Base-by-base conservation (phyloP, 2,329 filamentous ascomycete species). In the Cladosporium phlei region DNA sequence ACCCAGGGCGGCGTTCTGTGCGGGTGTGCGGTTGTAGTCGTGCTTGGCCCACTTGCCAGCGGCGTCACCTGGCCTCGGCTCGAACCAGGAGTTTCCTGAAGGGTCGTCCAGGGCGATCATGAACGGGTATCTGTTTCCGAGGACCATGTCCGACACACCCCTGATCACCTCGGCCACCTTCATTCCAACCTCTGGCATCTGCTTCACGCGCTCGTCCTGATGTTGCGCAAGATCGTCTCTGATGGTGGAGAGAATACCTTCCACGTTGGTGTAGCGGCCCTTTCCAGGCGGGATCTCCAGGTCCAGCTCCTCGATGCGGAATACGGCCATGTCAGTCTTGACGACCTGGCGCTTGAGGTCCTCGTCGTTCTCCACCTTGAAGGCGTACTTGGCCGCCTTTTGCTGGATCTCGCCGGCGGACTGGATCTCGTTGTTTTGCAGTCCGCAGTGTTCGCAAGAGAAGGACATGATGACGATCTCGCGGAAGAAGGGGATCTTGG, bases 391-490 rank as follows among this genome's bases (percentile, higher is more conserved):
- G 16, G 81, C 77, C 45, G 93, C 93, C 60, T 87, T 87, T 59
- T 89, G 85, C 70, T 97, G 93, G 52, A 97, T 91, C 58, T 89
- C 81, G 52, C 89, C 89, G 21, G 93, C 93, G 7, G 90, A 83
- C 65, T 96, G 91, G 58, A 98, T 86, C 60, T 96, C 91, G 67
- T 90, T 90, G 73, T 97, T 95, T 55, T 85, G 82, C 69, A 91
- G 85, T 63, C 82, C 75, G 72, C 93, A 98, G 69, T 96, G 81
- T 5, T 88, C 82, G 74, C 93, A 98, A 55, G 80, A 79, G 69
- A 98, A 98, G 52, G 91, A 97, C 83, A 96, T 95, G 67, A 98
- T 80, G 60, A 98, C 88, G 53, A 98, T 83, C 68, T 98, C 91
- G 71, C 89, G 88, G 75, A 98, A 98, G 76, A 88, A 97, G 12